Evolutionary conservation across 495 filamentous ascomycete species (phyloP).

Genomic region (Aspergillus steynii): DNA sequence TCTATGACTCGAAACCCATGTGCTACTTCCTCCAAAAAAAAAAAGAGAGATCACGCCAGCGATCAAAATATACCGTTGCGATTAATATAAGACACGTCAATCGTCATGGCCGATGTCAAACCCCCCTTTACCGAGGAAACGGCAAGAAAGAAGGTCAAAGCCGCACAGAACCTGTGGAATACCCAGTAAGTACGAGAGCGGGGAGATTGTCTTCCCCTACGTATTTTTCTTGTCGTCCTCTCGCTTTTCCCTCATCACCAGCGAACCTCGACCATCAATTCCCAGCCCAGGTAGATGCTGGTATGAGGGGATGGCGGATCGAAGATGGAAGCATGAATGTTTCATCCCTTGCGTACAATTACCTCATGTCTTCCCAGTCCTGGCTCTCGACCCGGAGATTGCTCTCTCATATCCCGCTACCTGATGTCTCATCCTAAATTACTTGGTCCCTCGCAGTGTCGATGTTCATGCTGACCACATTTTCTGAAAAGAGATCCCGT

Average conservation of each 20-base stretch:
- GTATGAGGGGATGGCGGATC: conserved; percentile 15
- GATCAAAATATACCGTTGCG: not conserved
- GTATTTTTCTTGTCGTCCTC: conserved; percentile 6
- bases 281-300: not conserved
- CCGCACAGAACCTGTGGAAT: conserved; percentile 85
- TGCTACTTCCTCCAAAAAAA: not conserved
- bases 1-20: not conserved
- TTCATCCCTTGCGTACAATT: conserved; percentile 35
- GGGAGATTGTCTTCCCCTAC: not conserved
- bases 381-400: not conserved
- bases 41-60: not conserved
- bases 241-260: not conserved
- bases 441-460: not conserved
- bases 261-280: not conserved
- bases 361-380: conserved; percentile 2
- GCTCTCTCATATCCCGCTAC: not conserved
- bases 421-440: not conserved
- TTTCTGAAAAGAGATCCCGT: conserved; percentile 54
- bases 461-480: conserved; percentile 18
- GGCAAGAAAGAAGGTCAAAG: conserved; percentile 78
- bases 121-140: conserved; percentile 83
- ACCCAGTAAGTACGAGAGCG: conserved; percentile 53
- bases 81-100: not conserved
- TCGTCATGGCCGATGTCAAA: conserved; percentile 53
- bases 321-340: not conserved